Evolutionary conservation across 192 early-diverging fungal genomes (phyloP).

Genomic region (Mortierella antarctica): DNA sequence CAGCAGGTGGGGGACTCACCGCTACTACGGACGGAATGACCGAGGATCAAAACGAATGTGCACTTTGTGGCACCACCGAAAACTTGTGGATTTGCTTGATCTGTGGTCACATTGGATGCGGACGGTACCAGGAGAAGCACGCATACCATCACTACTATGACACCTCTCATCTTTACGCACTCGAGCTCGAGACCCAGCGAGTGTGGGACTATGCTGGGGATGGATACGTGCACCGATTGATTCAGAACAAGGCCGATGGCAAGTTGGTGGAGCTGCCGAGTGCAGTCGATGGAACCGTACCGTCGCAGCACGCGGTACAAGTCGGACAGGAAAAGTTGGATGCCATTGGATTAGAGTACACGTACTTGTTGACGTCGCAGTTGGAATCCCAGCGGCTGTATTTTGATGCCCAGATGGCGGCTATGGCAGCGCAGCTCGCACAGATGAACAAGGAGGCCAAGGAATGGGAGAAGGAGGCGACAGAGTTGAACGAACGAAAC

Average conservation of each 20-base stretch:
- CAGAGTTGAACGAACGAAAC: conserved; percentile 33
- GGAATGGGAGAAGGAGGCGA: conserved; percentile 49
- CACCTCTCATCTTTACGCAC: conserved; percentile 87
- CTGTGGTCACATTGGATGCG: conserved; percentile 96
- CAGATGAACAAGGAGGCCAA: conserved; percentile 55
- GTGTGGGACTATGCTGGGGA: conserved; percentile 99
- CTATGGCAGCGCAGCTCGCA: conserved; percentile 63
- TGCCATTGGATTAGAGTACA: conserved; percentile 82
- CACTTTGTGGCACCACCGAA: conserved; percentile 76
- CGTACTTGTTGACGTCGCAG: conserved; percentile 83
- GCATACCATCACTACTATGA: conserved; percentile 89
- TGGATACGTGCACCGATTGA: conserved; percentile 92
- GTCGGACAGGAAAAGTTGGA: conserved; percentile 78
- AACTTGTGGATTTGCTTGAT: conserved; percentile 98
- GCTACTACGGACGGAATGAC: conserved; percentile 25
- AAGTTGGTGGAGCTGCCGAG: conserved; percentile 90
- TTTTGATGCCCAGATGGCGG: conserved; percentile 78
- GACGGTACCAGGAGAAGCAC: conserved; percentile 90
- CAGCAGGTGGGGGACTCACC: conserved; percentile 7
- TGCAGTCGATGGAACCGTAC: conserved; percentile 39
- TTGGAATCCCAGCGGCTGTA: conserved; percentile 89
- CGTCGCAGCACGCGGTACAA: conserved; percentile 32
- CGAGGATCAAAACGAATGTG: conserved; percentile 68
- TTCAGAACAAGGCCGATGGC: conserved; percentile 92
- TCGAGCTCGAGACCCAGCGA: conserved; percentile 95